A percentile compares a stretch with the other conserved stretches of the same genome.
phyloP scores from a whole-genome alignment of 139 green algal genomes.

The Zygnema cylindricum region DNA sequence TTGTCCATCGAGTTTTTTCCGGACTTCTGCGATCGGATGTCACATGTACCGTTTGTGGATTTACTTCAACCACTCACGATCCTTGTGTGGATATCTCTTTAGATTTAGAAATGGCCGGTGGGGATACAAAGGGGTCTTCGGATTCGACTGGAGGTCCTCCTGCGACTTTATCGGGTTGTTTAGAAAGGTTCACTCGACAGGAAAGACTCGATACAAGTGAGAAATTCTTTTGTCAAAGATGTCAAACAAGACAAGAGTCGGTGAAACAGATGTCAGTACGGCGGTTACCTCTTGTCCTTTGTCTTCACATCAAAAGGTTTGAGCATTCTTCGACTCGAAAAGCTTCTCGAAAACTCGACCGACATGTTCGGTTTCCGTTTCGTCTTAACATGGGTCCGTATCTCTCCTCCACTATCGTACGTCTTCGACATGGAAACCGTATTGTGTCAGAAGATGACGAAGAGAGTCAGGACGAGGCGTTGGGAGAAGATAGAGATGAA shows the following conservation, averaged over 20 bases:
- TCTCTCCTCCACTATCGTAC: slow-evolving; percentile 71
- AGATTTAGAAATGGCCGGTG: slow-evolving; percentile 69
- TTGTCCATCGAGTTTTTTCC: slow-evolving; percentile 72
- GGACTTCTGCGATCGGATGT: slow-evolving; percentile 85
- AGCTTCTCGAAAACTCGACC: slow-evolving; percentile 76
- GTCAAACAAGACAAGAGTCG: slow-evolving; percentile 47
- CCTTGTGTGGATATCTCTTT: slow-evolving; percentile 85
- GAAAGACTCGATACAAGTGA: slow-evolving; percentile 71
- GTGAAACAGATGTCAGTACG: slow-evolving; percentile 89
- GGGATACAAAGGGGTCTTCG: slow-evolving; percentile 20
- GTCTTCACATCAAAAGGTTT: slow-evolving; percentile 91
- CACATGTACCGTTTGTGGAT: slow-evolving; percentile 78
- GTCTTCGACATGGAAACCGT: slow-evolving; percentile 19
- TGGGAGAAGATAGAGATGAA: slow-evolving; percentile 8
- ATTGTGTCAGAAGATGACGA: neutral
- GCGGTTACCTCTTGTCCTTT: slow-evolving; percentile 82
- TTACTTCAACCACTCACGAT: slow-evolving; percentile 82
- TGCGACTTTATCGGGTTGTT: slow-evolving; percentile 73
- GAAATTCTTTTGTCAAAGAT: slow-evolving; percentile 57
- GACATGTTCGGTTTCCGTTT: slow-evolving; percentile 77
- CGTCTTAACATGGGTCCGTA: slow-evolving; percentile 84
- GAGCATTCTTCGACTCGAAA: slow-evolving; percentile 69
- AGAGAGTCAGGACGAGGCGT: neutral
- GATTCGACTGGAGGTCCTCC: neutral
- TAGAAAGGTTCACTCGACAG: slow-evolving; percentile 75